These are phyloP conservation scores for Rhodosporidiobolus sp. DNA, from an alignment of 768 basidiomycete genomes.

Conservation along the genomic window DNA sequence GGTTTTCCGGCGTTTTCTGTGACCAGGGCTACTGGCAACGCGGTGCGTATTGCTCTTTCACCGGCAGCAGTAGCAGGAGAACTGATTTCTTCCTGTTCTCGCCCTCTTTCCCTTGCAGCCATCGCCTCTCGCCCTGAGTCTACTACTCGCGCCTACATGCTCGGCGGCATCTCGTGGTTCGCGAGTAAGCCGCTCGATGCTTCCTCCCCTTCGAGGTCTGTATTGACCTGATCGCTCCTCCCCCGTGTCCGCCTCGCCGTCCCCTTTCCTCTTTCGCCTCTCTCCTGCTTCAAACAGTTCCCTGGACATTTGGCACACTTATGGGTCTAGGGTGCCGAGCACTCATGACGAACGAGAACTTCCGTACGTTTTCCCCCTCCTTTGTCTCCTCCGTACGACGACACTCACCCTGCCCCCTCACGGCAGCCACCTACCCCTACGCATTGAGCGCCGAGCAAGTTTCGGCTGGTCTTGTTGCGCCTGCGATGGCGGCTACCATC, in stretches of 20 bases:
- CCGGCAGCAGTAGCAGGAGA: background rate
- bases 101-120: conserved; percentile 63
- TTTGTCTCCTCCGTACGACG: too few species aligned
- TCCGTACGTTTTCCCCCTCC: too few species aligned
- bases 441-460: conserved; percentile 57
- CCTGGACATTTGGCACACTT: conserved; percentile 76
- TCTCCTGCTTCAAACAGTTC: too few species aligned
- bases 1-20: conserved; percentile 60
- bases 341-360: conserved; percentile 53
- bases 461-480: conserved; percentile 74
- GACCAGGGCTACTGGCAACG: conserved; percentile 59
- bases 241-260: too few species aligned
- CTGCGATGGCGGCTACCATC: conserved; percentile 76
- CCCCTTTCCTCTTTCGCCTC: too few species aligned
- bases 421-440: conserved; percentile 34
- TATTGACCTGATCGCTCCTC: too few species aligned
- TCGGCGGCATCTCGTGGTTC: conserved; percentile 83
- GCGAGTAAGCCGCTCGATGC: background rate
- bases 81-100: background rate
- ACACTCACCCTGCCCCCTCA: too few species aligned
- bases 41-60: background rate
- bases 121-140: conserved; percentile 78
- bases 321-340: conserved; percentile 81
- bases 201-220: conserved; percentile 55
- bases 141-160: conserved; percentile 85